These are phyloP conservation scores for Coemansia sp. DNA, from an alignment of 192 early-diverging fungal genomes.

Conservation along the genomic window DNA sequence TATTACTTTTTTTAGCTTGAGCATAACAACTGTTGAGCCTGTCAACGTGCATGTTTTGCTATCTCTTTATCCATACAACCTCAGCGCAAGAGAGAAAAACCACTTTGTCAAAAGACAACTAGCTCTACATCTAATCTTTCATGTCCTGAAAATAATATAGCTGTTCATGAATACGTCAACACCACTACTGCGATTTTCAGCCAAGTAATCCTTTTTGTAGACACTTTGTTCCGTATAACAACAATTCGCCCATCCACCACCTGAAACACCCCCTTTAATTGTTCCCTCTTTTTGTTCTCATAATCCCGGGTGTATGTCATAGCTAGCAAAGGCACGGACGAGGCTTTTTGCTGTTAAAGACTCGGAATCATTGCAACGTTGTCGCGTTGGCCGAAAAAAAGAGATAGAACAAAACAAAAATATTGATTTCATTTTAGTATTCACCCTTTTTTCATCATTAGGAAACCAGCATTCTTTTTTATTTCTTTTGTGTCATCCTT, in stretches of 20 bases:
- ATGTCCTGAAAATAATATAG: too few species aligned
- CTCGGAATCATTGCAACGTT: neutral
- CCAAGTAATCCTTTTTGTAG: too few species aligned
- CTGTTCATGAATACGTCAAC: too few species aligned
- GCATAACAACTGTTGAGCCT: too few species aligned
- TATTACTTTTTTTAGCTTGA: too few species aligned
- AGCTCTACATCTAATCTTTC: too few species aligned
- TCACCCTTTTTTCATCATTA: neutral
- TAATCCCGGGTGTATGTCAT: neutral
- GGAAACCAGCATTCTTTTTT: neutral
- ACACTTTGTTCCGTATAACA: neutral
- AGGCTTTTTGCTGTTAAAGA: neutral
- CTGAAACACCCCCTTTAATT: neutral
- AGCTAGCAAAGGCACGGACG: neutral
- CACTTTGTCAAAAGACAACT: too few species aligned
- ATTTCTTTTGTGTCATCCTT: neutral
- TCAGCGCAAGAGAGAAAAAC: too few species aligned
- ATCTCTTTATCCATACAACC: too few species aligned
- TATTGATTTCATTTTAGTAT: neutral
- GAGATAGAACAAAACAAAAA: neutral
- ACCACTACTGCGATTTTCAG: too few species aligned
- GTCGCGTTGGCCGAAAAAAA: neutral
- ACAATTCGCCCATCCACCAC: neutral
- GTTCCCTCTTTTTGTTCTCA: neutral
- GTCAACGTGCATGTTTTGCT: too few species aligned